Base-by-base conservation (phyloP, 805 yeast species). In the Sugiyamaella lignohabitans region DNA sequence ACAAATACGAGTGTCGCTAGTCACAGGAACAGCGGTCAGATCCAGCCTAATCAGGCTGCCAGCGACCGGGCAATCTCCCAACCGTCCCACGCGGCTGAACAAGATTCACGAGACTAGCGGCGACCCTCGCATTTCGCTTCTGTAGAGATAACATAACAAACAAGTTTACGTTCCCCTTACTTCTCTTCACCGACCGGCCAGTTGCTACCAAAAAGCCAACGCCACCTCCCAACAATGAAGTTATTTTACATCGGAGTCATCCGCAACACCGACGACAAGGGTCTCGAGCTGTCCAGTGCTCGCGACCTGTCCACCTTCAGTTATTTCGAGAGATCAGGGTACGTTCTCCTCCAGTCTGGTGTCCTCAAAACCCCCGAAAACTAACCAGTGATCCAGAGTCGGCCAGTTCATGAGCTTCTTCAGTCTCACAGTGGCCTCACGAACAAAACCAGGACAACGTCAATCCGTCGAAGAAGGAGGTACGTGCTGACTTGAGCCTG, bases 331-430 rank as follows among this genome's bases (percentile, higher is more conserved):
- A 75, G 89, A 57, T 67, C 74, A 48, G 72, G 78, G 68, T 65
- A 48, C n/a, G 53, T 46, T 8, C 11, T 8, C 5, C 11, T 8
- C 19, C 35, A 11, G 11, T 18, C 5, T 17, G 16, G 30, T 17
- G 18, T 5, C 19, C 20, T 23, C n/a, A 20, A 35, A 35, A 35
- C 18, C 18, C 5, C 27, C 8, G 11, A 27, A 27, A 8, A 27
- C 32, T 27, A 18, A 35, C 20, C n/a, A 16, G 19, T 35, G 38
- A n/a, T 36, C 52, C 29, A 73, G 82, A 38, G 96, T 89, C 22
- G 80, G 84, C 18, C 96, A 91, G 67, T 91, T 93, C 68, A 86
- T 91, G 95, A 79, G 95, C 3, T 93, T 93, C 66, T 89, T 93
- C 68, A 77, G 94, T 21, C 86, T 80, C 59, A 93, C 98, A 2